Evolutionary conservation across 139 green algal genomes (phyloP), one percentile per base, ranked within the genome.

Genomic region (Yamagishiella unicocca): DNA sequence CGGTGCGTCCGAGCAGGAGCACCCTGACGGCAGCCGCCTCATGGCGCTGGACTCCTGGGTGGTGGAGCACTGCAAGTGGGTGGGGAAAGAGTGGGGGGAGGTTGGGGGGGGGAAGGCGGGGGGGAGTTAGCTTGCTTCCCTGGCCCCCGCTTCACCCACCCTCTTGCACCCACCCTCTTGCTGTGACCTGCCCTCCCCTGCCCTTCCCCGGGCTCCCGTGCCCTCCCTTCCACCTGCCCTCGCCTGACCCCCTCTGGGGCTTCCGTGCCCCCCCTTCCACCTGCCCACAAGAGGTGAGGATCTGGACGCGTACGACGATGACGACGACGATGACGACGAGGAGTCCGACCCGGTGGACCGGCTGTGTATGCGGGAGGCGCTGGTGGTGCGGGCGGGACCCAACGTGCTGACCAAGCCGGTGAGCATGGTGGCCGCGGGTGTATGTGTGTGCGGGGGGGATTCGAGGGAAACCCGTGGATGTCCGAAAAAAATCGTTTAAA

Each of bases 1-100:
- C 43, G 12, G 4, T 2, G 14, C 1, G 43, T 5, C 31, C 2
- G 62, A 86, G 43, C 14, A 2, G 22, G 66, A 58, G 19, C 64
- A 87, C 64, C 66, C 43, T 45, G 54, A 85, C 42, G 17, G 58
- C 61, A 66, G 17, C 17, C 40, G 79, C 14, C 58, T 64, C 5
- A 85, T 85, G 61, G 61, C 79, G 12, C 79, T 85, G 61, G 79
- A 85, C 61, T 7, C 42, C 17, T 85, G 79, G 79, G 61, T 75
- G 61, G 62, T 85, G 58, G 79, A 85, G 58, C 79, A 85, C 43
- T 62, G 40, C 79, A 75, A 4, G 79, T 85, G 62, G 0, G 79
- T 71, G 37, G 10, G 77, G 22, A 40, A 22, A 33, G 70, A 40
- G 24, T 12, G 70, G 70, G 17, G 70, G 6, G 22, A 40, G 70